Evolutionary conservation across 306 rosid species (phyloP), one percentile per base, ranked within the genome.

Genomic region (Medicago lupulina): DNA sequence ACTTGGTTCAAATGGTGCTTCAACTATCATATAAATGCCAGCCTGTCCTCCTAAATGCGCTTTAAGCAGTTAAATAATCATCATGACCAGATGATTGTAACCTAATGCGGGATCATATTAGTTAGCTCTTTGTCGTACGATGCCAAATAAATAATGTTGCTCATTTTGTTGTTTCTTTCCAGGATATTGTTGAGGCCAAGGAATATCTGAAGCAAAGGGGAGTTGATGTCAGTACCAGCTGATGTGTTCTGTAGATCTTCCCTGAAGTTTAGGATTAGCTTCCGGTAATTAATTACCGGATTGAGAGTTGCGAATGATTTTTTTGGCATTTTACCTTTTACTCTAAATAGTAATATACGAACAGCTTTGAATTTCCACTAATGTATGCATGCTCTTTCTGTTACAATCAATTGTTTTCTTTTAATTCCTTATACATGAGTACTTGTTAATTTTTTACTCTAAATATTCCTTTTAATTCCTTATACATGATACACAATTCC

Each of bases 161-260:
- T 70, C 64, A 64, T 70, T 65, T 66, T 81, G 40, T 79, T 79
- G 50, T 73, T 70, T 70, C 59, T 79, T 74, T 60, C 59, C 70
- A 92, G 98, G 96, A 95, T 68, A 68, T 95, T 66, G 79, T 67
- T 16, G 96, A 90, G 85, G 98, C 98, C 61, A 90, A 84, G 87
- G 90, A 87, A 4, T 90, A 77, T 77, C 78, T 94, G 84, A 87
- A 87, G 78, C 83, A 76, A 82, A 88, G 69, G 78, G 90, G 97
- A 74, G 81, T 94, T 15, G 92, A 94, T 84, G 79, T 93, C 74
- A 60, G 83, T 70, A 62, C 62, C 49, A 79, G 82, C 78, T 89
- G 87, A 93, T 74, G n/a, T 43, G 53, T 19, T 66, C 28, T 72
- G n/a, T 9, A 61, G 41, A 15, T 73, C 59, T 46, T 49, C 55